Conservation (phyloP, 208 protist species). For the Leishmania braziliensis region DNA sequence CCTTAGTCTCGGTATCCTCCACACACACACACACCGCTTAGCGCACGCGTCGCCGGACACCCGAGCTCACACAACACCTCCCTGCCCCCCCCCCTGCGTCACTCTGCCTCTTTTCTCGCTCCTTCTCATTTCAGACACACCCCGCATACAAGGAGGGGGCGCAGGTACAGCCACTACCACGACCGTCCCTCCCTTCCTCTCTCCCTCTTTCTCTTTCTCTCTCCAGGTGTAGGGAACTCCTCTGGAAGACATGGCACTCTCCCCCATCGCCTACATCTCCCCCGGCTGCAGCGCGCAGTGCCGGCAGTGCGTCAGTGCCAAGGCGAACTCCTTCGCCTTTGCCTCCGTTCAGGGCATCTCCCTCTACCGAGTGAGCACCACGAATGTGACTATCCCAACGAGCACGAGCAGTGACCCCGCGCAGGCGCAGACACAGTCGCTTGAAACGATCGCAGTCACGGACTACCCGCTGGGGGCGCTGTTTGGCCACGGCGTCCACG, state of each 20-base stretch:
- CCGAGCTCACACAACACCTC: too few relatives aligned
- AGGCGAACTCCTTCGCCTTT: constrained; percentile 65
- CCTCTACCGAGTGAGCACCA: constrained; percentile 47
- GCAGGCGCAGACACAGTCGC: constrained; percentile 8
- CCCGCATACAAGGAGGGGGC: too few relatives aligned
- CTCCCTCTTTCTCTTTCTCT: not conserved
- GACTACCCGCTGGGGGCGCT: constrained; percentile 60
- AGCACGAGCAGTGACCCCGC: constrained; percentile 18
- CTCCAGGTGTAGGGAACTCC: not conserved
- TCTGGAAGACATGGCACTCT: constrained; percentile 58
- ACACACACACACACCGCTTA: not conserved
- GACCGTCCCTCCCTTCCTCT: not conserved
- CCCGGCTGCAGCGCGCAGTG: constrained; percentile 73
- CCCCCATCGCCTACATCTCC: constrained; percentile 59
- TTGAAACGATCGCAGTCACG: constrained; percentile 26
- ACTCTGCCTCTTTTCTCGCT: too few relatives aligned
- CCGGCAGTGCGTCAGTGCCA: constrained; percentile 50
- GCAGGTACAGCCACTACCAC: not conserved
- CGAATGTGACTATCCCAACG: constrained; percentile 28
- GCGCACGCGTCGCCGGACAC: too few relatives aligned
- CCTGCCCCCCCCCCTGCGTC: too few relatives aligned
- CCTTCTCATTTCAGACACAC: too few relatives aligned
- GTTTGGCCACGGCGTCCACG: constrained; percentile 55
- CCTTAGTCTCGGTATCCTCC: not conserved
- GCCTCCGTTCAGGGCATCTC: constrained; percentile 57